Evolutionary conservation across 2,329 filamentous ascomycete species (phyloP), one percentile per base, ranked within the genome.

Genomic region (Thermothelomyces thermophilus): DNA sequence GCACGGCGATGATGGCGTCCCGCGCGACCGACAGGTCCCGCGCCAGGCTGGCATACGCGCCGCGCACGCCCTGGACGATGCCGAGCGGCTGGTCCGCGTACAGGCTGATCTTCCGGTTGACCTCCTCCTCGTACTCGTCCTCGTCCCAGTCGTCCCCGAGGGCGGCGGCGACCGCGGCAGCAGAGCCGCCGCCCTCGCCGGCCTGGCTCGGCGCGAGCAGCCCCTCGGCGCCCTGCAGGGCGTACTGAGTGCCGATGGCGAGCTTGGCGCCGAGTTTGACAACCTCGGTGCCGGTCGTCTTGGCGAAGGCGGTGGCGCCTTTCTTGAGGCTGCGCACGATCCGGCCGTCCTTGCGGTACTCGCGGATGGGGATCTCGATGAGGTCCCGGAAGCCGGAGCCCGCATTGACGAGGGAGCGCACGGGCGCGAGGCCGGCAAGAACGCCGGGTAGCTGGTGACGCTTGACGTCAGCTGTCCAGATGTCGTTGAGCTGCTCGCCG

Each of bases 401-500:
- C 8, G 98, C 87, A 58, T 95, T 95, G 44, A 94, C 91, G 1
- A 98, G 71, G 1, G 89, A 89, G 13, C 90, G 83, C n/a, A 97
- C 84, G 1, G 90, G 87, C 0, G 90, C 90, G 5, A 98, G 74
- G 17, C 93, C 93, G 2, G 90, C 87, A 31, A 98, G 77, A 1
- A 98, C 86, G 1, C 86, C 83, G 1, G 90, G 89, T 5, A 98
- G 82, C 66, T 98, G 93, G 58, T 91, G 94, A 14, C 79, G 74
- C 64, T 86, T 89, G 48, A 98, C 86, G 63, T 98, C 91, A 1
- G 90, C 90, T 78, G 84, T 94, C 93, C 93, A 98, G 37, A 96
- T 87, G 63, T 95, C 89, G 63, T 97, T 97, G 30, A 98, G 77
- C 2, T 85, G 91, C 66, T 90, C 82, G 47, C 93, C 90, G 2